Percentiles rank a stretch among this genome's conserved stretches.
Conservation (phyloP, 2,329 filamentous ascomycete genomes). For the Cordyceps tenuipes region DNA sequence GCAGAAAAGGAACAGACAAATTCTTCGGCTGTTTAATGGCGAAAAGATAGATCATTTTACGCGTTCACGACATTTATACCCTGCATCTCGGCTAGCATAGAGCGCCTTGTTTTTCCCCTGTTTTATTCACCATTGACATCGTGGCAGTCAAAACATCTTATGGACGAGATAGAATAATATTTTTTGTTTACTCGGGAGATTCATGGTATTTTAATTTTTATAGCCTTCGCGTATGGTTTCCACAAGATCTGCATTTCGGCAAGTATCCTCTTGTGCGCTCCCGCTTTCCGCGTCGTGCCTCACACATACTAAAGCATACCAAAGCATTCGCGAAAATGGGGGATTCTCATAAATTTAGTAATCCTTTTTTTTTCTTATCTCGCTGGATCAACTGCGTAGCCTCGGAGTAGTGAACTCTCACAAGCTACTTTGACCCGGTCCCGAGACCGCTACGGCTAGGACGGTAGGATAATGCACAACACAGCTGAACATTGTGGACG, state of each 20-base stretch:
- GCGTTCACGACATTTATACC: background rate
- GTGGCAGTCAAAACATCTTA: background rate
- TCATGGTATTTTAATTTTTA: background rate
- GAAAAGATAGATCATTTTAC: background rate
- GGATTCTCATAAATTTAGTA: too few species aligned
- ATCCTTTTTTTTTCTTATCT: too few species aligned
- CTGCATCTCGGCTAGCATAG: background rate
- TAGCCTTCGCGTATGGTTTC: too few species aligned
- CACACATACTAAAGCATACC: too few species aligned
- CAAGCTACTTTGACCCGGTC: background rate
- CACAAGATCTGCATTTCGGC: too few species aligned
- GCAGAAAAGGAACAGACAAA: constrained; percentile 22
- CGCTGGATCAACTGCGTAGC: background rate
- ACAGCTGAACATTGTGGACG: too few species aligned
- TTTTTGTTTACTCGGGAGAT: background rate
- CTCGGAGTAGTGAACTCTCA: background rate
- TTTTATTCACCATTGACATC: background rate
- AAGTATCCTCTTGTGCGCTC: too few species aligned
- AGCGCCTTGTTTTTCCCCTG: background rate
- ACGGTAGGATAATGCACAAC: too few species aligned
- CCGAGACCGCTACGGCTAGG: too few species aligned
- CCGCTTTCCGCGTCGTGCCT: too few species aligned
- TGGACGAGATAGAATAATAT: background rate
- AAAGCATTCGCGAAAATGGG: background rate
- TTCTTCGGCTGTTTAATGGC: background rate